Conservation (phyloP, 2,329 filamentous ascomycete genomes). For the Alternaria consortialis region DNA sequence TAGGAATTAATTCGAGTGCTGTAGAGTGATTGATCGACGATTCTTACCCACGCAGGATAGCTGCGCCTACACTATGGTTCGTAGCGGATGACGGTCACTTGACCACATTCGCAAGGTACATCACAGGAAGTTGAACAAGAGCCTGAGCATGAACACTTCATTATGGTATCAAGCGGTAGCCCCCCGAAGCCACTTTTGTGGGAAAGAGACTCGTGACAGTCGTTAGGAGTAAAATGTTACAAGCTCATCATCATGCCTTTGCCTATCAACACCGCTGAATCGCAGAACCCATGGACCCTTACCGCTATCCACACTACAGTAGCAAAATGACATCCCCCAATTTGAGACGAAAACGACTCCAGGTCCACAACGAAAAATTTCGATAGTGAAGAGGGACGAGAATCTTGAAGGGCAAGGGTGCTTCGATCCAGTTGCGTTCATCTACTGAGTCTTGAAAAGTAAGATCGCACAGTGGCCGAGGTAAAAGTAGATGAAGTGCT, state of each 20-base stretch:
- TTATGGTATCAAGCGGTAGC: constrained; percentile 20
- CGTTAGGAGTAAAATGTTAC: constrained; percentile 23
- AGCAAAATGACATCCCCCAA: background rate
- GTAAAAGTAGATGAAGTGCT: constrained; percentile 99
- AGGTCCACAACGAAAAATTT: constrained; percentile 1
- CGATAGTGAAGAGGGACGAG: constrained; percentile 4
- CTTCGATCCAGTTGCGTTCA: constrained; percentile 13
- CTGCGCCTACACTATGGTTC: background rate
- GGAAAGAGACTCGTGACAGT: constrained; percentile 38
- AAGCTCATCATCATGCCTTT: constrained; percentile 2
- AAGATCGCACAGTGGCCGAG: constrained; percentile 97
- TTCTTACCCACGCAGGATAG: background rate
- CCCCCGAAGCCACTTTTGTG: constrained; percentile 25
- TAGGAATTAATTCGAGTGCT: background rate
- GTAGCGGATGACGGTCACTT: background rate
- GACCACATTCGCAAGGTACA: background rate
- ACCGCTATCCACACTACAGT: background rate
- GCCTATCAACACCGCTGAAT: constrained; percentile 1
- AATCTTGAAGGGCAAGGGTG: constrained; percentile 10
- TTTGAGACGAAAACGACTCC: constrained; percentile 13
- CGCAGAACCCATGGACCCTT: constrained; percentile 12
- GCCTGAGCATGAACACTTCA: constrained; percentile 16
- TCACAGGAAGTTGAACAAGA: background rate
- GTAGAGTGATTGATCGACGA: background rate
- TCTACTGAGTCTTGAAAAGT: constrained; percentile 96